Base-by-base conservation (phyloP, 192 early-diverging fungal genomes). In the Backusella sp. region DNA sequence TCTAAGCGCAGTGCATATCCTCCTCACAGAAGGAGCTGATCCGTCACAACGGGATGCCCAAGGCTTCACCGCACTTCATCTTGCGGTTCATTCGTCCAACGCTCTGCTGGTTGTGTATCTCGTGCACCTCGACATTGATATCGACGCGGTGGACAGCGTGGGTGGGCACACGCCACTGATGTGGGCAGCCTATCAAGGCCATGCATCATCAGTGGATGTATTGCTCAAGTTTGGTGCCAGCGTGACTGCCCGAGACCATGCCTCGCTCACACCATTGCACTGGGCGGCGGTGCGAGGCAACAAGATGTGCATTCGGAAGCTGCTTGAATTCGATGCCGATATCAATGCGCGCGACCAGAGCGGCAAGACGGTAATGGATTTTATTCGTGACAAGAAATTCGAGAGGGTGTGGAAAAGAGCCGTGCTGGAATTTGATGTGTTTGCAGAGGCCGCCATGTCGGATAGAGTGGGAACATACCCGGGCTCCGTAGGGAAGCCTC, bases 131-230 rank as follows among this genome's bases (percentile, higher is more conserved):
- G 94, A 86, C 65, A 86, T 93, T 74, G 91, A 91, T 65, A 86
- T 95, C 1, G 94, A 99, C 76, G 68, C 80, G 0, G 80, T 81
- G 3, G 98, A 99, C 73, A 82, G 84, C 1, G 85, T 94, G 59
- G 92, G 92, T 34, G 92, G 91, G 23, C 90, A 95, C 32, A 99
- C 98, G 3, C 86, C 94, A 65, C 83, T 99, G 37, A 97, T 98
- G 94, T 99, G 98, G 98, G 91, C 94, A 0, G 92, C 93, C 4
- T 98, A 97, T 80, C 93, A 95, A 78, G 92, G 92, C 2, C 93
- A 94, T 82, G 86, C 90, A 28, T 72, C 88, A 28, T 87, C 90
- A 26, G 85, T 95, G 9, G 87, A 91, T 66, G 82, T 93, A 36
- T 82, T 98, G 36, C 72, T 98, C 30, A 83, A 85, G 28, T 80